Evolutionary conservation across 345 rosid genomes (phyloP).

Genomic region (Eucalyptus marginata): DNA sequence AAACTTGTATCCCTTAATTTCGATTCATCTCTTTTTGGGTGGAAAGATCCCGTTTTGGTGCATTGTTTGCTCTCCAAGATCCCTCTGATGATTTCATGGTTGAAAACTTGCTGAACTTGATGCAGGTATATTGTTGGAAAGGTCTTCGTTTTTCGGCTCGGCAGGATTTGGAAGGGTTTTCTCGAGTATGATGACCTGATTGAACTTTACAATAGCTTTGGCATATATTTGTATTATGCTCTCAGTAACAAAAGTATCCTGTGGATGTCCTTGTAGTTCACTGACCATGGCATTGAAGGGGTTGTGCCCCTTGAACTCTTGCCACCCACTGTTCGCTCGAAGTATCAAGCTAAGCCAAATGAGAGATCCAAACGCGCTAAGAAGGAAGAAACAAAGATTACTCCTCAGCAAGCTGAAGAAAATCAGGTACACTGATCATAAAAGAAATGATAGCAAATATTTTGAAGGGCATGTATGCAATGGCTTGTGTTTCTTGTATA

Average conservation of each 20-base stretch:
- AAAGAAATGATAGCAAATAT: neutral
- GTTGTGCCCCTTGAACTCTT: conserved; percentile 90
- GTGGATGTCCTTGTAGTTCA: conserved; percentile 47
- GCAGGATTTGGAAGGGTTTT: conserved; percentile 96
- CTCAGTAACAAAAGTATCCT: neutral
- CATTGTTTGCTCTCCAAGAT: neutral
- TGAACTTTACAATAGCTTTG: neutral
- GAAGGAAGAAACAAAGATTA: conserved; percentile 66
- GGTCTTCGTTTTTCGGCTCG: conserved; percentile 89
- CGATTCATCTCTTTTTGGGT: neutral
- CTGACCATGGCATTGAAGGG: conserved; percentile 91
- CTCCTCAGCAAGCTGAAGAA: conserved; percentile 48
- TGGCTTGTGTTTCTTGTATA: neutral
- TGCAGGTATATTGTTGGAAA: conserved; percentile 98
- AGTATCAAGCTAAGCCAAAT: conserved; percentile 78
- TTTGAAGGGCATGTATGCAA: neutral
- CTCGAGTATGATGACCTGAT: conserved; percentile 39
- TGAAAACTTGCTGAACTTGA: neutral
- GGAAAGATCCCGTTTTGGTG: neutral
- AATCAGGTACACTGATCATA: conserved; percentile 27
- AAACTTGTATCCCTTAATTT: neutral
- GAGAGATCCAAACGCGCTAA: conserved; percentile 86
- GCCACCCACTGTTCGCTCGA: conserved; percentile 63
- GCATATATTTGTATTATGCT: neutral
- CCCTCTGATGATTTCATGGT: neutral